Evolutionary conservation across 768 basidiomycete genomes (phyloP), one percentile per base, ranked within the genome.

Genomic region (Boletus tomentosulus): DNA sequence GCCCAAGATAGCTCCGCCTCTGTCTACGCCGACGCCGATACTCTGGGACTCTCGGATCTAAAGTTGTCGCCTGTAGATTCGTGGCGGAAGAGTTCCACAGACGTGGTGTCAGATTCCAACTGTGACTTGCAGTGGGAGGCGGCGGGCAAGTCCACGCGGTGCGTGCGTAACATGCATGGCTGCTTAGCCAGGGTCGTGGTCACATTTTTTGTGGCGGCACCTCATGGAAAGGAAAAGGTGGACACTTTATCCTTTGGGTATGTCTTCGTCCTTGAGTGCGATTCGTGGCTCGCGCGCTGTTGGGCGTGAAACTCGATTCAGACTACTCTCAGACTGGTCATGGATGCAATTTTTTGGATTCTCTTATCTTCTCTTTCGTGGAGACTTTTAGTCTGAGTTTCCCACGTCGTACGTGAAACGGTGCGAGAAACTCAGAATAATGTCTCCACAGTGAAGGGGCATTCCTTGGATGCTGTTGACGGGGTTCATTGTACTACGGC

Each of bases 341-440:
- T 38, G 38, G 42, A 6, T 11, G 15, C 10, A 54, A 48, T 59
- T 63, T 63, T 63, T 62, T 60, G 55, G 53, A 46, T 24, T n/a
- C 1, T 30, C 13, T 27, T 16, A 37, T 51, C 51, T 61, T 51
- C 51, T 61, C 55, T 53, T 59, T 64, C 35, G 63, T 54, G 53
- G 63, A 61, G 57, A 44, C 37, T 24, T 51, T 30, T 33, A 15
- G 16, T 30, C 44, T 25, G 24, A 5, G 9, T 19, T 19, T 22
- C n/a, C 12, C 39, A 13, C 38, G 10, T 6, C 24, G 38, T 19
- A 1, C 4, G 3, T 27, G 25, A 27, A 43, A 15, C 19, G 16
- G 30, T 33, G 30, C 9, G 39, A 41, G 5, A 3, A 22, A 22
- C 11, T 22, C 22, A 6, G 41, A 42, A 3, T 42, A 13, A 24